Evolutionary conservation across 2,329 filamentous ascomycete genomes (phyloP).

Genomic region (Neonectria sp.): DNA sequence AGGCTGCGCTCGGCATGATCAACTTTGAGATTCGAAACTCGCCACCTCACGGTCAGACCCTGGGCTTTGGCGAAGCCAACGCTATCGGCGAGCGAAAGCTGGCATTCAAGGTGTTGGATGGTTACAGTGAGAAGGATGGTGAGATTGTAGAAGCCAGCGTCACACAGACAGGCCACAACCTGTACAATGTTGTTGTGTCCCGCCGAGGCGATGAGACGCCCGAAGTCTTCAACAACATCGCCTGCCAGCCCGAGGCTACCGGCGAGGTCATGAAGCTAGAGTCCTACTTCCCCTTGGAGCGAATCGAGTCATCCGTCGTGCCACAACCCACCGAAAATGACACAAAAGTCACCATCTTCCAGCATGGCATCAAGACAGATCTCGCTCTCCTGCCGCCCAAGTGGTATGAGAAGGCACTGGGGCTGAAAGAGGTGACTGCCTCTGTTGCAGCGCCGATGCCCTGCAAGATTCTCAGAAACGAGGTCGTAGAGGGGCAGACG

Average conservation of each 20-base stretch:
- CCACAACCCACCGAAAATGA: conserved; percentile 66
- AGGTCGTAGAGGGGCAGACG: conserved; percentile 84
- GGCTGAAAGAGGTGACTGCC: conserved; percentile 83
- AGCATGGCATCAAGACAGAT: conserved; percentile 73
- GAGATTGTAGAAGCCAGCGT: conserved; percentile 70
- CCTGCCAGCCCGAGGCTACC: conserved; percentile 55
- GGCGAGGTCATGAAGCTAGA: conserved; percentile 51
- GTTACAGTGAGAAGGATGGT: conserved; percentile 74
- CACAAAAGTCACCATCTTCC: conserved; percentile 83
- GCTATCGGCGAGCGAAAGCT: conserved; percentile 63
- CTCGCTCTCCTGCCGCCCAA: conserved; percentile 72
- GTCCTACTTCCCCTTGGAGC: conserved; percentile 83
- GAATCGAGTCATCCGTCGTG: conserved; percentile 85
- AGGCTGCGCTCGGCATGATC: conserved; percentile 86
- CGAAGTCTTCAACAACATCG: conserved; percentile 61
- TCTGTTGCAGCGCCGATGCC: conserved; percentile 96
- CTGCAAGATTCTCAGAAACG: conserved; percentile 93
- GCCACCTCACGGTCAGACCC: conserved; percentile 63
- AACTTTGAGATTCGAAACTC: conserved; percentile 61
- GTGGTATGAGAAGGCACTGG: conserved; percentile 92
- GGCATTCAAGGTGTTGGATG: conserved; percentile 71
- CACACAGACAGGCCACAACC: conserved; percentile 62
- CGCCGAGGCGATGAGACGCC: conserved; percentile 58
- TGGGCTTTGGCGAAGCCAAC: conserved; percentile 68
- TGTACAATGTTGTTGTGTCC: conserved; percentile 63